Conservation (phyloP, 179 eudicot species). For the Drosera spatulata region DNA sequence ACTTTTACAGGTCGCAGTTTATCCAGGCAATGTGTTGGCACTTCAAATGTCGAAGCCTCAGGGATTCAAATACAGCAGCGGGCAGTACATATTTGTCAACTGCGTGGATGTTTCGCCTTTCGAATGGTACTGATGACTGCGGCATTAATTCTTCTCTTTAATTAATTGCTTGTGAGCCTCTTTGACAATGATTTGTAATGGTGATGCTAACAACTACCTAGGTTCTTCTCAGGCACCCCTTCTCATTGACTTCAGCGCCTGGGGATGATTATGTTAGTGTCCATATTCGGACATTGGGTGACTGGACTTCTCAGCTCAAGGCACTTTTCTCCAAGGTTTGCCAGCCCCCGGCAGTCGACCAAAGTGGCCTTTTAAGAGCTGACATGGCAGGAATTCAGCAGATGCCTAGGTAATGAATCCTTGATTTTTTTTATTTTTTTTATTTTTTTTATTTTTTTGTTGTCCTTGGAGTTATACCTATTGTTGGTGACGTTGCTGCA, state of each 20-base stretch:
- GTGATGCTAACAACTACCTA: background rate
- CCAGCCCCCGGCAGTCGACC: constrained; percentile 31
- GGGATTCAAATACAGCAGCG: constrained; percentile 46
- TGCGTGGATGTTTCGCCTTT: constrained; percentile 58
- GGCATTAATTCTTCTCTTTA: background rate
- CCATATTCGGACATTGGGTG: constrained; percentile 45
- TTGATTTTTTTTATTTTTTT: background rate
- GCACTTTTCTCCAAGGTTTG: constrained; percentile 39
- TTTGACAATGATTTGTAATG: too few relatives aligned
- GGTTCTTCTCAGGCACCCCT: constrained; percentile 34
- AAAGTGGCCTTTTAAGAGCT: constrained; percentile 47
- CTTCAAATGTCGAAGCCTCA: constrained; percentile 42
- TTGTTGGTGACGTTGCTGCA: too few relatives aligned
- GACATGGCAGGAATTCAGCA: constrained; percentile 21
- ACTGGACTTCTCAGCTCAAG: constrained; percentile 50
- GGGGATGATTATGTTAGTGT: constrained; percentile 48
- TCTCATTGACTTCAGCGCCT: constrained; percentile 46
- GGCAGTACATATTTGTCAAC: constrained; percentile 50
- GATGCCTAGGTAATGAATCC: constrained; percentile 25
- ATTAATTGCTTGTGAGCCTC: background rate
- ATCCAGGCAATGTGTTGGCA: constrained; percentile 44
- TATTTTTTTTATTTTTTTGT: background rate
- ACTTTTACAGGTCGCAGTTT: constrained; percentile 29
- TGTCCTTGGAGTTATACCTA: too few relatives aligned
- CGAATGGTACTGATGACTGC: constrained; percentile 22